phyloP scores from a whole-genome alignment of 1,284 basidiomycete species.

The Ceratobasidium sp. region DNA sequence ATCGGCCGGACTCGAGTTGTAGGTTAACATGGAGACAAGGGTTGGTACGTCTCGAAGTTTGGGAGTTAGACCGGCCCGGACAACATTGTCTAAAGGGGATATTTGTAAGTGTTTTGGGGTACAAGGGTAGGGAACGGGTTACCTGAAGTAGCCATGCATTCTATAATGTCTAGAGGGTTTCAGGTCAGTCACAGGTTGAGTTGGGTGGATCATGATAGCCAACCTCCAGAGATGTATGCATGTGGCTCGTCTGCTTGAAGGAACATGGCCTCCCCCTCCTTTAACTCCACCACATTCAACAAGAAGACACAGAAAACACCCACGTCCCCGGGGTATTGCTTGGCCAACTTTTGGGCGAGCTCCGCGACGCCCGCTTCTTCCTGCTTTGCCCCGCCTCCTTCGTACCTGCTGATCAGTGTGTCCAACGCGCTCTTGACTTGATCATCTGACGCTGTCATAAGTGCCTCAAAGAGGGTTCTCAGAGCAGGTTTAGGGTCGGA shows the following conservation, averaged over 20 bases:
- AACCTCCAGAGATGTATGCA: constrained; percentile 92
- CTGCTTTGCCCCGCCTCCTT: constrained; percentile 52
- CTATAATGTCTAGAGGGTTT: constrained; percentile 87
- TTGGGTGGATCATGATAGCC: constrained; percentile 42
- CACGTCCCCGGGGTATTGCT: constrained; percentile 92
- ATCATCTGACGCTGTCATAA: constrained; percentile 77
- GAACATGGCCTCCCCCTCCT: constrained; percentile 89
- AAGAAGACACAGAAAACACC: constrained; percentile 93
- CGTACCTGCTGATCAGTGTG: constrained; percentile 70
- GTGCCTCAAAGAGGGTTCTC: constrained; percentile 75
- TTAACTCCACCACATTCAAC: constrained; percentile 84
- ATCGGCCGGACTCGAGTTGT: constrained; percentile 71
- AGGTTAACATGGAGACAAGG: constrained; percentile 88
- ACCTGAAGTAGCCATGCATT: constrained; percentile 93
- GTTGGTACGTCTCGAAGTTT: constrained; percentile 94
- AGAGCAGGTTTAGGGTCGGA: constrained; percentile 68
- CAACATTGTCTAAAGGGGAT: constrained; percentile 83
- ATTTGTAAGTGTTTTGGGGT: background rate
- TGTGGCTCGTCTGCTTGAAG: constrained; percentile 96
- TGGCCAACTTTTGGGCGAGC: constrained; percentile 74
- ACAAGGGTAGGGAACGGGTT: background rate
- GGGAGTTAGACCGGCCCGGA: constrained; percentile 96
- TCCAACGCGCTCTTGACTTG: constrained; percentile 64
- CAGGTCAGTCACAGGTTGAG: background rate
- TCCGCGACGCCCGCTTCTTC: constrained; percentile 54